These are phyloP conservation scores for Microcyclospora pomicola DNA, from an alignment of 2,329 filamentous ascomycete genomes.

Conservation along the genomic window DNA sequence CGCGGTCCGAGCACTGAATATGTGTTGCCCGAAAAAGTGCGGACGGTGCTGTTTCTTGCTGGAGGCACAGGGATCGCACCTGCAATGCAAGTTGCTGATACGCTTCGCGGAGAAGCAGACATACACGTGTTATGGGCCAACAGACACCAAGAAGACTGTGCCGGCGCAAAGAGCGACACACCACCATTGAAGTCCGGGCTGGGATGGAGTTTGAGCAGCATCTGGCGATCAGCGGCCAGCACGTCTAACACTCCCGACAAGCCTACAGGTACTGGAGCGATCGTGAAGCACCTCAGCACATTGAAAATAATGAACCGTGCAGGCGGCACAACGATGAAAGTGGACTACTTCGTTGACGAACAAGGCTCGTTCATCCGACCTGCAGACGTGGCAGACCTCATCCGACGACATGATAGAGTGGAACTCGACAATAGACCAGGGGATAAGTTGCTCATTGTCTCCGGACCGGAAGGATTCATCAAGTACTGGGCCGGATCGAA, in stretches of 20 bases:
- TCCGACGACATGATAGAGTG: conserved; percentile 12
- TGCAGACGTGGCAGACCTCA: conserved; percentile 22
- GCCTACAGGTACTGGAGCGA: conserved; percentile 27
- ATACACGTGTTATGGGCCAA: conserved; percentile 78
- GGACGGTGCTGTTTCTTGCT: conserved; percentile 65
- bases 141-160: conserved; percentile 50
- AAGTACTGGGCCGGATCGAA: conserved; percentile 68
- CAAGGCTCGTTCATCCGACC: conserved; percentile 52
- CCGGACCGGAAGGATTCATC: conserved; percentile 84
- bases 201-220: conserved; percentile 9
- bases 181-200: conserved; percentile 5
- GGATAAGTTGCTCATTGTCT: conserved; percentile 63
- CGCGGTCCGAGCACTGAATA: conserved; percentile 65
- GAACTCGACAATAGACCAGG: conserved; percentile 13
- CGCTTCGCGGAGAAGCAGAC: conserved; percentile 32
- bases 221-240: conserved; percentile 2
- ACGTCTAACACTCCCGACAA: background rate
- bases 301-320: conserved; percentile 33
- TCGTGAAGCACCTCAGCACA: conserved; percentile 49
- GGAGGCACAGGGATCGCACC: conserved; percentile 89
- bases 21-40: conserved; percentile 37
- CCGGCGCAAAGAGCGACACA: conserved; percentile 43
- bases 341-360: conserved; percentile 73
- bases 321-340: conserved; percentile 29
- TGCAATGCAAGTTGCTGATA: conserved; percentile 64